Base-by-base conservation (phyloP, 2,329 filamentous ascomycete genomes). In the Colletotrichum brevisporum region DNA sequence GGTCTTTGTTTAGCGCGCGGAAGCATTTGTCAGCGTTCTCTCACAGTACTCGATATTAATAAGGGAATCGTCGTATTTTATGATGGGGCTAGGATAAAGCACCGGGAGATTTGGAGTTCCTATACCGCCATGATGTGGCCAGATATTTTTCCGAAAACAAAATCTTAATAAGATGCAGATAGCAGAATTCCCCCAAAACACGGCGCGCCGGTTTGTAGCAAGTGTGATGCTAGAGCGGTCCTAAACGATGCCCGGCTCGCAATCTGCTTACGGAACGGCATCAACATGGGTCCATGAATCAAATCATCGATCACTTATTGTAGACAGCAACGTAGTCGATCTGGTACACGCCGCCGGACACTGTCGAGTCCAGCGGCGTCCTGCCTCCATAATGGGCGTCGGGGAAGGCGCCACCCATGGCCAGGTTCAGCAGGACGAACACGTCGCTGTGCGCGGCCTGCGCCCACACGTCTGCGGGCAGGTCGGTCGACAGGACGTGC, bases 291-390 rank as follows among this genome's bases (percentile, higher is more conserved):
- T 2, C 31, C 31, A 36, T 9, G 31, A 1, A 8, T 36, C 31
- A 10, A 9, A 36, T 10, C 41, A 6, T 16, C 13, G 6, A n/a
- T 43, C 16, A 43, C 16, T 43, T 58, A 16, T 55, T 55, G 39
- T 75, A 81, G 18, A 80, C 78, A 18, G 75, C 79, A 12, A 83
- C 78, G 67, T 82, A 82, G 41, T 79, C 77, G 10, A 83, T 74
- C 71, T 82, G 77, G 75, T 78, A 74, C 1, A 71, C 73, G 0
- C 71, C 58, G 0, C 80, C 81, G 5, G 74, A 79, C 8, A 63
- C 56, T 0, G 81, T 83, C 21, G 52, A 50, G 2, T 67, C 67
- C 9, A 76, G 79, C 0, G 82, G 81, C 21, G 78, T 80, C 13
- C 67, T 72, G 1, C 72, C 69, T 16, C 75, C 73, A 1, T 77